These are phyloP conservation scores for Ophiostoma triangulosporum DNA, from an alignment of 2,329 filamentous ascomycete genomes.

Conservation along the genomic window DNA sequence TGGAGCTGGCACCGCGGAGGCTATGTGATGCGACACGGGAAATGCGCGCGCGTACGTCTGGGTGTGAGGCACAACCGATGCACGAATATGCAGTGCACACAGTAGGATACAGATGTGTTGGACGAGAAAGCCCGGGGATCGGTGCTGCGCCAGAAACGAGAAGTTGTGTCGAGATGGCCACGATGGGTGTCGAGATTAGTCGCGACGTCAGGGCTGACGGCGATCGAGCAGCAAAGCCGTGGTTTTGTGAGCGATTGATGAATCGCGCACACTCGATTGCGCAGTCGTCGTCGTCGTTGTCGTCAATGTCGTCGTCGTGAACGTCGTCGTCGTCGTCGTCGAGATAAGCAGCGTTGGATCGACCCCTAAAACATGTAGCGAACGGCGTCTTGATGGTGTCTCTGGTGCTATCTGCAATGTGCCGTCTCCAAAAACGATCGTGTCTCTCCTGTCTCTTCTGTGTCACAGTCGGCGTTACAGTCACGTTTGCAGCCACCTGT, in stretches of 20 bases:
- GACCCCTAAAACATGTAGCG: not conserved
- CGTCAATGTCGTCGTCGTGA: not conserved
- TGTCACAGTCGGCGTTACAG: not conserved
- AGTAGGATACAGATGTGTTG: too few species aligned
- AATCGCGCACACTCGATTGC: too few species aligned
- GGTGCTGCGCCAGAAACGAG: not conserved
- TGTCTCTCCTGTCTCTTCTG: too few species aligned
- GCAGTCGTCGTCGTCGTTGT: not conserved
- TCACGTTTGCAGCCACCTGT: not conserved
- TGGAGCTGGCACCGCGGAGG: too few species aligned
- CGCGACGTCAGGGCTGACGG: not conserved
- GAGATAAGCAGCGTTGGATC: not conserved
- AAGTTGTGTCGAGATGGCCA: not conserved
- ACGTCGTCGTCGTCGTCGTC: not conserved
- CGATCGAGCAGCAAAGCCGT: not conserved
- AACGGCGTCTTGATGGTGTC: not conserved
- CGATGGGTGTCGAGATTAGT: not conserved
- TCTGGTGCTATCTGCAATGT: not conserved
- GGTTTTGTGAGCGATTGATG: not conserved
- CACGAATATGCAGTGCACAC: not conserved
- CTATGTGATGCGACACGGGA: not conserved
- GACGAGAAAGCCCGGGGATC: not conserved
- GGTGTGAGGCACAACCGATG: not conserved
- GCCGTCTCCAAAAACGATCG: not conserved
- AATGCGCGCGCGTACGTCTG: not conserved